These are phyloP conservation scores for Sherardia arvensis DNA, from an alignment of 257 asterid species.

Conservation along the genomic window DNA sequence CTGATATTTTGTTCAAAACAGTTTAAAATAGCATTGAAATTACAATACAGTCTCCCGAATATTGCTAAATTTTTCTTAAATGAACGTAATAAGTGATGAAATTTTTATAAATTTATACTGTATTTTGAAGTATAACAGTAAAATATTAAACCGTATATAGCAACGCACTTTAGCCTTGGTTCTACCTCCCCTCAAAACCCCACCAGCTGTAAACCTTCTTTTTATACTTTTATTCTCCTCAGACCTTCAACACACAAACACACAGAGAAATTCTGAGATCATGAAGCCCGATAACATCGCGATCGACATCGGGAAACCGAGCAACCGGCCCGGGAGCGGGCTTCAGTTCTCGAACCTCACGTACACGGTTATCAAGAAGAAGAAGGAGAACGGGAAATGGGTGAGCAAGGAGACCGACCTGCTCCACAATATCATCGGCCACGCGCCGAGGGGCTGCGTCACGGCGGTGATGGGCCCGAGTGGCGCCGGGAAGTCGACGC, in stretches of 20 bases:
- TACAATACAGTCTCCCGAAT: no score
- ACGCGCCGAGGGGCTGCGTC: conserved; percentile 69
- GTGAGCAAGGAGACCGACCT: conserved; percentile 51
- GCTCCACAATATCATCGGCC: conserved; percentile 57
- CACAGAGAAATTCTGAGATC: background rate
- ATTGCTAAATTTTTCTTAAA: no score
- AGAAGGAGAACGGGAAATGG: conserved; percentile 54
- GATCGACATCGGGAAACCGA: conserved; percentile 48
- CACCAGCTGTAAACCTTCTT: conserved; percentile 20
- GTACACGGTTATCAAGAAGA: conserved; percentile 44
- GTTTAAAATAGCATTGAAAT: no score
- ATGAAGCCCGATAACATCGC: conserved; percentile 22
- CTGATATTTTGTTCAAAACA: no score
- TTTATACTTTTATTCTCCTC: conserved; percentile 19
- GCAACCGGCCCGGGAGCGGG: conserved; percentile 48
- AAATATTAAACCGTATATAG: no score
- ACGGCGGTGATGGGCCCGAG: conserved; percentile 95
- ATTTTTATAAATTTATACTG: no score
- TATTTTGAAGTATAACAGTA: no score
- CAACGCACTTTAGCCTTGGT: conserved; percentile 39
- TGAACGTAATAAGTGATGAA: no score
- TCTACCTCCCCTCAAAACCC: conserved; percentile 25
- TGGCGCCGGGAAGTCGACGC: conserved; percentile 83
- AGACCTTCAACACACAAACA: background rate
- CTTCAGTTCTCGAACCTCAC: conserved; percentile 51